Conservation (phyloP, 176 grass and related monocot species). For the Phragmites australis region DNA sequence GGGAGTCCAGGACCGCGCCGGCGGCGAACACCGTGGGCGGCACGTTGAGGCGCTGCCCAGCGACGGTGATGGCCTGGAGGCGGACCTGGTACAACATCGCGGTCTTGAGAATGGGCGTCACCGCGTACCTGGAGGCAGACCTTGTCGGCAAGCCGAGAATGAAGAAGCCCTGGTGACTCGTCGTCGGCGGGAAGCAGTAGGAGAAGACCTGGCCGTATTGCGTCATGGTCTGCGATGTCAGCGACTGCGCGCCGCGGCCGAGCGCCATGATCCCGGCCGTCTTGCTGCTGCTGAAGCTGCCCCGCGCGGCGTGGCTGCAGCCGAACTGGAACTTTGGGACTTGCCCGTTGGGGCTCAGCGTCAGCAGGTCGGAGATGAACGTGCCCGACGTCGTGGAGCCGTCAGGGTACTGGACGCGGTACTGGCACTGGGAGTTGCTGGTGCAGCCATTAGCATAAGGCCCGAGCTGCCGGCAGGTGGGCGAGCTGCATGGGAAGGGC, state of each 20-base stretch:
- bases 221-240: neutral
- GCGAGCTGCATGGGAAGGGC: neutral
- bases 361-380: neutral
- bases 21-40: neutral
- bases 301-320: neutral
- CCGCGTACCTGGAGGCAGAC: neutral
- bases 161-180: neutral
- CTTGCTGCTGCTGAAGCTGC: neutral
- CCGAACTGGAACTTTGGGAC: neutral
- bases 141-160: neutral
- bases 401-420: neutral
- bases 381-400: neutral
- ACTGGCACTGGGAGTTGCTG: neutral
- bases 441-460: neutral
- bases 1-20: neutral
- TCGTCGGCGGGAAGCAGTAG: neutral
- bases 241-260: neutral
- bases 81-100: neutral
- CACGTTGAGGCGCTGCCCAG: neutral
- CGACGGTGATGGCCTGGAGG: neutral
- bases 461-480: neutral
- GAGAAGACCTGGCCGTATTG: neutral
- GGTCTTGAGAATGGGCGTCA: neutral
- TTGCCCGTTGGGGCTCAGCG: neutral
- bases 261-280: neutral